Base-by-base conservation (phyloP, 1,284 basidiomycete genomes). In the Violaceomyces palustris region DNA sequence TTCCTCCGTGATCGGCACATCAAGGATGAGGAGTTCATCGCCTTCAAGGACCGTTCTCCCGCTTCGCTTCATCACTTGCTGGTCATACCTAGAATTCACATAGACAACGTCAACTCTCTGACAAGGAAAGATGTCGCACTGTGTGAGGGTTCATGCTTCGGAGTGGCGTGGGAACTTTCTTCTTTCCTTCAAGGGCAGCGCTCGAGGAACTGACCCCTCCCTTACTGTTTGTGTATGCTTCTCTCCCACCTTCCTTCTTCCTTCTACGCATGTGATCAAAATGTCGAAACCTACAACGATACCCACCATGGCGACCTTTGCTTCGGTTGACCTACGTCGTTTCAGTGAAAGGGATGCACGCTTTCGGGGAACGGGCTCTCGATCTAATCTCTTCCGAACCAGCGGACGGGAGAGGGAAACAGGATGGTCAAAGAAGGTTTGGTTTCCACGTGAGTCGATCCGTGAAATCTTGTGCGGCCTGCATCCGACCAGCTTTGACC, bases 31-130 rank as follows among this genome's bases (percentile, higher is more conserved):
- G 54, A 73, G 3, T 81, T 81, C 51, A 75, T 84, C 11, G 84
- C 80, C 12, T 87, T 87, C 61, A 70, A 72, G 31, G 85, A 87
- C 70, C 77, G 79, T 23, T 79, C 76, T 28, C 84, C 85, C 6
- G 79, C 82, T 2, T 79, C 83, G 17, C 59, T 70, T 30, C 75
- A 80, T 31, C 86, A 87, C 69, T 74, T 85, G 15, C 79, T 83
- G 34, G 76, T 87, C 17, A 79, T 84, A 32, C 84, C 86, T 2
- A 81, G 80, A 56, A 58, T 47, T 7, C 86, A 87, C 61, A 78
- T 68, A 7, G 50, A 48, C 35, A 63, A 62, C 30, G 61, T 85
- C n/a, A 77, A 75, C 53, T 74, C 77, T 5, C 70, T 86, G 23
- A 64, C 52, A 8, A 60, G 67, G 35, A 50, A 67, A 9, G 79